Evolutionary conservation across 2,329 filamentous ascomycete species (phyloP), one percentile per base, ranked within the genome.

Genomic region (Cladophialophora exuberans): DNA sequence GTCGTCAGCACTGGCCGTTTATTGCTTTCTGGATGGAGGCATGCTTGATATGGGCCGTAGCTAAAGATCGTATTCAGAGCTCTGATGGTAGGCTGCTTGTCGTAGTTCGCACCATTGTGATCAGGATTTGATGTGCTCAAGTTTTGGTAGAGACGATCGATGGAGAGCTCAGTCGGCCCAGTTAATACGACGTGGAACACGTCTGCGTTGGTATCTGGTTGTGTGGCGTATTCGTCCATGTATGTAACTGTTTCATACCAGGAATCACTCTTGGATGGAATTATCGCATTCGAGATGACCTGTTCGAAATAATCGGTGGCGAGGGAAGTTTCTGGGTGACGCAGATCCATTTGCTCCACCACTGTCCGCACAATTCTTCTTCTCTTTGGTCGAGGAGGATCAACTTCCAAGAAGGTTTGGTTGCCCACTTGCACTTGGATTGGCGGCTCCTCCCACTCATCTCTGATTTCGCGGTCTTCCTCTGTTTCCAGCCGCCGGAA

Each of bases 61-160:
- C 55, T 57, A 18, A 57, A 44, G 35, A 54, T 39, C 15, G 43
- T 45, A 25, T 57, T 57, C 20, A 57, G 20, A 7, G 51, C 51
- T 13, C 13, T 41, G 25, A 54, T 33, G 10, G 51, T 47, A 6
- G 35, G 42, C n/a, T 47, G 20, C 18, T 47, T 54, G n/a, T 38
- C 28, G n/a, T 22, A n/a, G n/a, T n/a, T n/a, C n/a, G n/a, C n/a
- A n/a, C n/a, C n/a, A n/a, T 31, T 31, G 28, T 31, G 28, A 13
- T 31, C 28, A 31, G 7, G 13, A 31, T 31, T 31, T 6, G 28
- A 7, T 6, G 28, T 31, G 28, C 13, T 13, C 28, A 31, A 31
- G 28, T 31, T 7, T 7, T 6, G 7, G 7, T 7, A 13, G 7
- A 31, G 28, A 31, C 13, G 7, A 7, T 6, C 6, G 7, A 31